Conservation (phyloP, 179 eudicot genomes). For the Silene noctiflora region DNA sequence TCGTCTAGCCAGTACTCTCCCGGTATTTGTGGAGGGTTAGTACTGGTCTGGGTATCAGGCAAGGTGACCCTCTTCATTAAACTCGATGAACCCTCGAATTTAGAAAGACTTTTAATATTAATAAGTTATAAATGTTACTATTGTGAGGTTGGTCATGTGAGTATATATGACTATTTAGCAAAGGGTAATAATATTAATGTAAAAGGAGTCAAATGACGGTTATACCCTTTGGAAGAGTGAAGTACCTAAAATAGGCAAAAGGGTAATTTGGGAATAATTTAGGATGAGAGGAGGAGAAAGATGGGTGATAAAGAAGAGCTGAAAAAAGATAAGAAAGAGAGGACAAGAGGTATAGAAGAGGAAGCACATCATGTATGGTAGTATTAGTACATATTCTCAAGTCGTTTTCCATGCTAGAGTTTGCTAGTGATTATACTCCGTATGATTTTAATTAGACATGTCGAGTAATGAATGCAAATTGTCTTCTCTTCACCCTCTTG, state of each 20-base stretch:
- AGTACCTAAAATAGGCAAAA: no score
- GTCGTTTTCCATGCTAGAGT: conserved; percentile 22
- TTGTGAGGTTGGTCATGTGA: not conserved
- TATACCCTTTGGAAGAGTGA: no score
- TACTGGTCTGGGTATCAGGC: conserved; percentile 18
- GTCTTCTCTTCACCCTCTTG: conserved; percentile 14
- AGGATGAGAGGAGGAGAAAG: conserved; percentile 4
- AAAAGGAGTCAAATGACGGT: no score
- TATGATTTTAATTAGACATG: conserved; percentile 14
- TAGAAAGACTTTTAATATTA: no score
- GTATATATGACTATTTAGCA: not conserved
- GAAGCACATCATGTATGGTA: not conserved
- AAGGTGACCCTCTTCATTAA: conserved; percentile 32
- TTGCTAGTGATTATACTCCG: not conserved
- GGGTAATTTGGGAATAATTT: not conserved
- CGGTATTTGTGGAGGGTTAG: conserved; percentile 19
- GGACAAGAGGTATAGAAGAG: not conserved
- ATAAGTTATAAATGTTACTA: not conserved
- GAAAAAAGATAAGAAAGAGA: conserved; percentile 26
- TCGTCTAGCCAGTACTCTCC: conserved; percentile 52
- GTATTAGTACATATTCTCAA: not conserved
- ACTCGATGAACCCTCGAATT: not conserved
- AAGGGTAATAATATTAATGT: no score
- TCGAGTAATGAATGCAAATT: conserved; percentile 21
- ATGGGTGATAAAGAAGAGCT: conserved; percentile 35